Conservation (phyloP, 768 basidiomycete species). For the Hydnomerulius pinastri region DNA sequence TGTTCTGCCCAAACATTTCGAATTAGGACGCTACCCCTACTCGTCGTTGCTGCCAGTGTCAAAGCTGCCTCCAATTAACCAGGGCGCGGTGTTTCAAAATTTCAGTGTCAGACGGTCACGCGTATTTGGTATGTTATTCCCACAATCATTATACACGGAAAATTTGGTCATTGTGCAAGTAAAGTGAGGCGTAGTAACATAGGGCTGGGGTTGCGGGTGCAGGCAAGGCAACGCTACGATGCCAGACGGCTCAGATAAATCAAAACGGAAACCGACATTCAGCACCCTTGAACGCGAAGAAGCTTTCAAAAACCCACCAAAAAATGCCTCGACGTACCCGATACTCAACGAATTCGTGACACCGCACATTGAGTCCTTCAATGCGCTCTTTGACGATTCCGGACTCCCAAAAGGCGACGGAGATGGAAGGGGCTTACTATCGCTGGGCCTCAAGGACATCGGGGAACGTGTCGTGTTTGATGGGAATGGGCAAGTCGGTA, state of each 20-base stretch:
- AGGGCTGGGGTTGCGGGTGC: neutral
- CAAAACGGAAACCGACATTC: conserved; percentile 59
- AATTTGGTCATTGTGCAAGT: conserved; percentile 4
- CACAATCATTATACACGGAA: conserved; percentile 22
- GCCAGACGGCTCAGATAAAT: conserved; percentile 48
- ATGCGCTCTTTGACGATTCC: conserved; percentile 92
- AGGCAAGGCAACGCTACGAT: conserved; percentile 33
- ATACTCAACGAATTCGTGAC: conserved; percentile 91
- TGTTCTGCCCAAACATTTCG: conserved; percentile 61
- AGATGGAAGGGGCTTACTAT: conserved; percentile 78
- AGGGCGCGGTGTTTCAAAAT: conserved; percentile 19
- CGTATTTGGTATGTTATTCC: conserved; percentile 25
- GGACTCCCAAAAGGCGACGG: conserved; percentile 74
- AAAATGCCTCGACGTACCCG: conserved; percentile 65
- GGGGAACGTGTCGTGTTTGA: conserved; percentile 94
- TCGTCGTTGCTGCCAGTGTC: conserved; percentile 28
- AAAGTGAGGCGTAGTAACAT: neutral
- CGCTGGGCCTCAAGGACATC: conserved; percentile 79
- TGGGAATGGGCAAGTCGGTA: conserved; percentile 54
- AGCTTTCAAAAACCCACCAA: conserved; percentile 73
- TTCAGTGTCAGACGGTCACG: conserved; percentile 14
- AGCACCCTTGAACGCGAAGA: conserved; percentile 81
- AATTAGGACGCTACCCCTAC: conserved; percentile 12
- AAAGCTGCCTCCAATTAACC: conserved; percentile 12
- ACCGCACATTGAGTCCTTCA: conserved; percentile 96